phyloP scores from a whole-genome alignment of 2,329 filamentous ascomycete genomes.

The Stachybotrys echinatus region DNA sequence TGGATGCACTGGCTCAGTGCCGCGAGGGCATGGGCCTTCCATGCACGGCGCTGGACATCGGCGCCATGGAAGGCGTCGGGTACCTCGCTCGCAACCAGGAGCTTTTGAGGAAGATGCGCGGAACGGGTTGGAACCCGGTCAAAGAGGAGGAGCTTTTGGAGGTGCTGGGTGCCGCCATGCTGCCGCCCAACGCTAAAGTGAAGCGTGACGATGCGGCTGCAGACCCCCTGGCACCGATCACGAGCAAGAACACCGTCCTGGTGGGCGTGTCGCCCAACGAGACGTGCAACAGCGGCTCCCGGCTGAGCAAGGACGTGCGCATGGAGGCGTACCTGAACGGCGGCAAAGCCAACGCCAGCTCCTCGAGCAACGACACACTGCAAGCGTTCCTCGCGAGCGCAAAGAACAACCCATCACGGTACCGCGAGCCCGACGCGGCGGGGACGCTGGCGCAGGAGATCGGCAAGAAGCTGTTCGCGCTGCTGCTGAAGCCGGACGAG shows the following conservation, averaged over 20 bases:
- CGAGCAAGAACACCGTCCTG: slow-evolving; percentile 4
- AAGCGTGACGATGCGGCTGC: background rate
- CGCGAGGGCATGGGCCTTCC: slow-evolving; percentile 27
- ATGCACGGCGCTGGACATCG: slow-evolving; percentile 31
- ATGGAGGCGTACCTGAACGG: slow-evolving; percentile 12
- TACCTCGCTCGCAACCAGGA: slow-evolving; percentile 19
- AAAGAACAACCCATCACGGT: background rate
- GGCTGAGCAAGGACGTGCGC: slow-evolving; percentile 14
- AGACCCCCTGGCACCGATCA: background rate
- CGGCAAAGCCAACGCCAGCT: background rate
- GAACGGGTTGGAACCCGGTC: slow-evolving; percentile 4
- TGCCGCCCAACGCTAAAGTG: background rate
- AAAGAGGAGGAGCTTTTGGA: slow-evolving; percentile 9
- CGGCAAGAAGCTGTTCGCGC: slow-evolving; percentile 9
- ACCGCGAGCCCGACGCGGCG: background rate
- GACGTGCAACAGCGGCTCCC: slow-evolving; percentile 8
- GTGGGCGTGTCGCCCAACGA: slow-evolving; percentile 10
- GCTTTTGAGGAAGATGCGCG: slow-evolving; percentile 6
- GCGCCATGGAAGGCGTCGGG: slow-evolving; percentile 29
- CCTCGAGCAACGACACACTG: background rate
- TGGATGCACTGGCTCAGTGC: slow-evolving; percentile 32
- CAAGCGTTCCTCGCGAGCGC: background rate
- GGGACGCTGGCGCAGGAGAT: slow-evolving; percentile 8
- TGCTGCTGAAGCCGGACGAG: slow-evolving; percentile 10
- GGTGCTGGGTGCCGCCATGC: background rate